Evolutionary conservation across 2,329 filamentous ascomycete genomes (phyloP).

Genomic region (Monilinia vaccinii-corymbosi): DNA sequence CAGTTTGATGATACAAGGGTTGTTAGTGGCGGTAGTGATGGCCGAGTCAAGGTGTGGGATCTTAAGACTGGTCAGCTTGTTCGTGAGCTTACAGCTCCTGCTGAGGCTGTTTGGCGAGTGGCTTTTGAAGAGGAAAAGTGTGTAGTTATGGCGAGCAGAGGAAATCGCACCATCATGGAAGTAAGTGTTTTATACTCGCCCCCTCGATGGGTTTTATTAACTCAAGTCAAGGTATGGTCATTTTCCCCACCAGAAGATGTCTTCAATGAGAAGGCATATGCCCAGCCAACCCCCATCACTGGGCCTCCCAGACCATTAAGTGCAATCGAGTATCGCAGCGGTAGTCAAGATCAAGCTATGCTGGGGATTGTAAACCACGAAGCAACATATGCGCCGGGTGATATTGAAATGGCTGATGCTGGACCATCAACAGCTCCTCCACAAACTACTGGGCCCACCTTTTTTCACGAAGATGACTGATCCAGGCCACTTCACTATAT

Average conservation of each 20-base stretch:
- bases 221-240: conserved; percentile 66
- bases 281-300: conserved; percentile 21
- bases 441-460: conserved; percentile 23
- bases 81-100: conserved; percentile 80
- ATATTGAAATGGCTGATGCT: conserved; percentile 27
- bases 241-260: conserved; percentile 77
- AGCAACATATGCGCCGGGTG: conserved; percentile 15
- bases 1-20: conserved; percentile 96
- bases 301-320: conserved; percentile 25
- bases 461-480: conserved; percentile 27
- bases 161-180: conserved; percentile 92
- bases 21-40: conserved; percentile 91
- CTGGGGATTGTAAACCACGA: conserved; percentile 17
- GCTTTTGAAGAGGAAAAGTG: conserved; percentile 98
- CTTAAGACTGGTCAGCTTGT: conserved; percentile 84
- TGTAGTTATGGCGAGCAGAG: conserved; percentile 83
- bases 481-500: background rate
- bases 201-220: conserved; percentile 25
- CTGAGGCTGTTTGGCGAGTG: conserved; percentile 94
- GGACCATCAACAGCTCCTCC: conserved; percentile 26
- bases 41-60: conserved; percentile 98
- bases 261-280: conserved; percentile 34
- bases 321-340: conserved; percentile 26
- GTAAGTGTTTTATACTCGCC: conserved; percentile 42
- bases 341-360: conserved; percentile 24